phyloP scores from a whole-genome alignment of 495 filamentous ascomycete genomes.

The Penicillium nucicola region DNA sequence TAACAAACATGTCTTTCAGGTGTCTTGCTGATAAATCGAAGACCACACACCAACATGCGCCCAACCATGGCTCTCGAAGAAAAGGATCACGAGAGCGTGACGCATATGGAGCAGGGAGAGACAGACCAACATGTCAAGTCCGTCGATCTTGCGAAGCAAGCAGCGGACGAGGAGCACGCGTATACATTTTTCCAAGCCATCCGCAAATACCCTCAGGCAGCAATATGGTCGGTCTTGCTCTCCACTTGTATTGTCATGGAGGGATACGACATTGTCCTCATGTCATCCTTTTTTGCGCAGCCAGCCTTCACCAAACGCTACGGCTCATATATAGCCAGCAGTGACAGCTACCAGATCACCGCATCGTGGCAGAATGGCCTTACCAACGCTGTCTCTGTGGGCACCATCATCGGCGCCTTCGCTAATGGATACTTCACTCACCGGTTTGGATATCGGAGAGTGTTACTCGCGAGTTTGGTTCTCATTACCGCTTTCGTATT shows the following conservation, averaged over 20 bases:
- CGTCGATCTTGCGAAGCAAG: no score
- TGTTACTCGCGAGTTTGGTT: not conserved
- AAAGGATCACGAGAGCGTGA: no score
- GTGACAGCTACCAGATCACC: constrained; percentile 52
- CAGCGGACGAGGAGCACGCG: no score
- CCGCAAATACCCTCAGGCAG: constrained; percentile 40
- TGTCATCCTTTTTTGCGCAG: constrained; percentile 34
- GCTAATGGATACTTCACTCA: constrained; percentile 45
- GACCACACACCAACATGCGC: no score
- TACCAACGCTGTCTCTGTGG: constrained; percentile 48
- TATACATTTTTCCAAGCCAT: no score
- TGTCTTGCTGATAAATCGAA: no score
- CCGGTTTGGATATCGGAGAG: constrained; percentile 32
- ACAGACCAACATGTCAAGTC: no score
- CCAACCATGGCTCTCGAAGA: no score
- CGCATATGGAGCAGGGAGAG: no score
- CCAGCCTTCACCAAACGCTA: constrained; percentile 57
- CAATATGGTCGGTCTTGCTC: constrained; percentile 41
- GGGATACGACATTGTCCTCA: constrained; percentile 44
- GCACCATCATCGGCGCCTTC: constrained; percentile 28
- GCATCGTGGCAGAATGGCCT: constrained; percentile 66
- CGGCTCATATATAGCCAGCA: constrained; percentile 42
- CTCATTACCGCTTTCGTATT: constrained; percentile 3
- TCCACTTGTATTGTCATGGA: constrained; percentile 49
- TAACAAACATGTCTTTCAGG: no score